Evolutionary conservation across 257 asterid species (phyloP).

Genomic region (Misopates orontium): DNA sequence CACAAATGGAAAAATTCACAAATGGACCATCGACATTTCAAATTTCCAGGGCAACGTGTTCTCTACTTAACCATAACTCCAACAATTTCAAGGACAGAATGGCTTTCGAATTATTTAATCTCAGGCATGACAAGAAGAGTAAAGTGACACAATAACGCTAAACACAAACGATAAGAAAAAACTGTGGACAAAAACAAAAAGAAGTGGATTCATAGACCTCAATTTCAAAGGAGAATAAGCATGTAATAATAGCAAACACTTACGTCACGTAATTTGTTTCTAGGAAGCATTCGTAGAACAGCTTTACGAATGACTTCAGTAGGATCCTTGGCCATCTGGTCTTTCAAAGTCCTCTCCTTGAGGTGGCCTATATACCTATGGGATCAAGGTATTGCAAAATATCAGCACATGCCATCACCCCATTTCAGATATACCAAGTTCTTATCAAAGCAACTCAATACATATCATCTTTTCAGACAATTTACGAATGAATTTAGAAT

Average conservation of each 20-base stretch:
- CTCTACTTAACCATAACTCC: too few species aligned
- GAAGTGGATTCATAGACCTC: background rate
- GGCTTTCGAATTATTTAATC: background rate
- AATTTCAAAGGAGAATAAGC: background rate
- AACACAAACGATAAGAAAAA: slow-evolving; percentile 6
- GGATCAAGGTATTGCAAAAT: slow-evolving; percentile 8
- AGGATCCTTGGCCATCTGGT: slow-evolving; percentile 97
- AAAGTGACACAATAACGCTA: slow-evolving; percentile 5
- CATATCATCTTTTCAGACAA: background rate
- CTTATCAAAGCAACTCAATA: background rate
- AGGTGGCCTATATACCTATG: slow-evolving; percentile 85
- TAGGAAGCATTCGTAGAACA: slow-evolving; percentile 90
- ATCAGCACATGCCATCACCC: slow-evolving; percentile 12
- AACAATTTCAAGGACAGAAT: too few species aligned
- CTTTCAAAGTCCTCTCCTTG: slow-evolving; percentile 92
- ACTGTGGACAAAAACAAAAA: background rate
- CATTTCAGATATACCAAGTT: background rate
- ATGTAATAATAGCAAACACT: slow-evolving; percentile 36
- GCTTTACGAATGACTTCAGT: slow-evolving; percentile 98
- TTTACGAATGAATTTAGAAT: background rate
- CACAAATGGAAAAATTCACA: background rate
- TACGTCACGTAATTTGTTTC: slow-evolving; percentile 94
- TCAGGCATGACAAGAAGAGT: background rate
- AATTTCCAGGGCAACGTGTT: slow-evolving; percentile 7
- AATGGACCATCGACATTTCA: background rate